phyloP scores from a whole-genome alignment of 345 rosid genomes.

The Trapa bicornis region DNA sequence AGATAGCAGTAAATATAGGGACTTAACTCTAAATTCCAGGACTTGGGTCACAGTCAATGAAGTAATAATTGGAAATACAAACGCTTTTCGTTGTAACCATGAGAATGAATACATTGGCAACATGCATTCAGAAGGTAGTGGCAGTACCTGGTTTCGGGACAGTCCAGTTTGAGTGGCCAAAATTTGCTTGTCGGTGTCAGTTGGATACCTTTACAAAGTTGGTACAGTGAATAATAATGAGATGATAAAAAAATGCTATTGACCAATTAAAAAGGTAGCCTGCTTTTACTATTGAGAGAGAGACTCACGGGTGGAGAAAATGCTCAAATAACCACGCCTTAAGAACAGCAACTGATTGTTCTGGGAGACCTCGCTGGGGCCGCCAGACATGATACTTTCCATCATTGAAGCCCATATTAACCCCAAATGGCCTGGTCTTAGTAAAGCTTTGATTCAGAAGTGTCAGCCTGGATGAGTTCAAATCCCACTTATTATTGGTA shows the following conservation, averaged over 20 bases:
- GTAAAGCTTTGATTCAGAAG: slow-evolving; percentile 20
- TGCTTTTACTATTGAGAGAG: not conserved
- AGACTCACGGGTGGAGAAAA: slow-evolving; percentile 63
- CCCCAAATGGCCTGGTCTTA: slow-evolving; percentile 21
- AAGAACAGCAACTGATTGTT: slow-evolving; percentile 43
- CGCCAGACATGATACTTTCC: slow-evolving; percentile 48
- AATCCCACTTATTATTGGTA: not conserved
- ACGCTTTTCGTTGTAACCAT: not conserved
- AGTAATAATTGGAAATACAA: not conserved
- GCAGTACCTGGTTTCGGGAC: slow-evolving; percentile 8
- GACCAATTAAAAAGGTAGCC: not conserved
- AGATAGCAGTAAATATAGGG: not conserved
- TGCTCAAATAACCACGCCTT: slow-evolving; percentile 62
- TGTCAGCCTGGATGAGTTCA: not conserved
- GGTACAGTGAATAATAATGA: not conserved
- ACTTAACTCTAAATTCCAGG: not conserved
- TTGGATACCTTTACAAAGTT: slow-evolving; percentile 1
- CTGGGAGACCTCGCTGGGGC: slow-evolving; percentile 63
- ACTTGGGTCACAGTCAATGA: not conserved
- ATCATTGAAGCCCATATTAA: slow-evolving; percentile 27
- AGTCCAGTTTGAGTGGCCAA: slow-evolving; percentile 8
- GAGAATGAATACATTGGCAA: not conserved
- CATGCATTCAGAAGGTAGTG: not conserved
- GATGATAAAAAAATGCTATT: not conserved
- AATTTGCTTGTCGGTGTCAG: slow-evolving; percentile 9